phyloP scores from a whole-genome alignment of 2,329 filamentous ascomycete genomes.

The Claviceps digitariae region DNA sequence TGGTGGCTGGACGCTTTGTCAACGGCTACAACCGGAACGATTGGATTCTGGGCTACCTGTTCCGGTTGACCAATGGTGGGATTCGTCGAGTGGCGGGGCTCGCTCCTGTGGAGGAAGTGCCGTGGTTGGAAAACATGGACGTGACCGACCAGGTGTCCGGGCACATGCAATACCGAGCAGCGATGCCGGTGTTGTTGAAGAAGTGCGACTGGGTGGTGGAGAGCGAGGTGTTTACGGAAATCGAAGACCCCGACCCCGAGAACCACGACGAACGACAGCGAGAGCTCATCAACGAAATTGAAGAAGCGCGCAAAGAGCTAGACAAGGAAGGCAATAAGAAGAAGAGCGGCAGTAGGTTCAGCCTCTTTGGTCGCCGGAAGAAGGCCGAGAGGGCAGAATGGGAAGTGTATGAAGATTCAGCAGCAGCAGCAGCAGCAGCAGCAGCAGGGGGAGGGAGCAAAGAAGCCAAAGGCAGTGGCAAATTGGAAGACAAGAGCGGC shows the following conservation, averaged over 20 bases:
- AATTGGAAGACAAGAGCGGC: slow-evolving; percentile 28
- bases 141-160: slow-evolving; percentile 75
- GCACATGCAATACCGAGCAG: slow-evolving; percentile 91
- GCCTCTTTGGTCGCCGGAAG: slow-evolving; percentile 74
- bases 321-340: slow-evolving; percentile 70
- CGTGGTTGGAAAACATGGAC: slow-evolving; percentile 77
- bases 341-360: slow-evolving; percentile 44
- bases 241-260: slow-evolving; percentile 93
- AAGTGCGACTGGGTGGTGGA: slow-evolving; percentile 86
- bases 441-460: slow-evolving; percentile 19
- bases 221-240: slow-evolving; percentile 88
- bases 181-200: slow-evolving; percentile 78
- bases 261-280: slow-evolving; percentile 78
- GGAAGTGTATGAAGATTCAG: slow-evolving; percentile 78
- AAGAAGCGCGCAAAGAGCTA: slow-evolving; percentile 78
- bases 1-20: slow-evolving; percentile 83
- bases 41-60: slow-evolving; percentile 95
- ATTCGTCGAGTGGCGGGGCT: slow-evolving; percentile 82
- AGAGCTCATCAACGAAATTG: slow-evolving; percentile 91
- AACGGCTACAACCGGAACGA: slow-evolving; percentile 92
- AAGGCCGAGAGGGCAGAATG: slow-evolving; percentile 72
- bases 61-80: slow-evolving; percentile 84
- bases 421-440: slow-evolving; percentile 9
- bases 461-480: slow-evolving; percentile 10
- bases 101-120: slow-evolving; percentile 59